These are phyloP conservation scores for Aspergillus sp. DNA, from an alignment of 2,329 filamentous ascomycete species.

Conservation along the genomic window DNA sequence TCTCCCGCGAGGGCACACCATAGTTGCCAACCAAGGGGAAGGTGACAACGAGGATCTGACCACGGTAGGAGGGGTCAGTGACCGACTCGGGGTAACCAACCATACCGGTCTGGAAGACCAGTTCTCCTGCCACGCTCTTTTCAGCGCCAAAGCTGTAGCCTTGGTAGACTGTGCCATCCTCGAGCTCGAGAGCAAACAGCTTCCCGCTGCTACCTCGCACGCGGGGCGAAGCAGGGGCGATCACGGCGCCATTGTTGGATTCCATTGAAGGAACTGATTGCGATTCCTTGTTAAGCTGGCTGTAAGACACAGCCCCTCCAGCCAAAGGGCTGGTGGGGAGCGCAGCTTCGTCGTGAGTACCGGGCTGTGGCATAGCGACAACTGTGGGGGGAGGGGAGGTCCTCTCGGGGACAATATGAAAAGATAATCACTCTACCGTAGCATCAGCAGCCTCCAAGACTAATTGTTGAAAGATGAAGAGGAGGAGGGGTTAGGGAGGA, in stretches of 20 bases:
- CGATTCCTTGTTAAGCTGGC: conserved; percentile 26
- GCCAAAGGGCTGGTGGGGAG: conserved; percentile 35
- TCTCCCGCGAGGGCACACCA: conserved; percentile 83
- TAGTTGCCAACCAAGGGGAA: conserved; percentile 97
- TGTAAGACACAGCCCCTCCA: conserved; percentile 37
- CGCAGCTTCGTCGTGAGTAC: conserved; percentile 22
- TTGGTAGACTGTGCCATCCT: conserved; percentile 86
- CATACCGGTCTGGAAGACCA: conserved; percentile 99
- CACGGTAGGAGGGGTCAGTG: conserved; percentile 81
- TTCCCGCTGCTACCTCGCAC: conserved; percentile 50
- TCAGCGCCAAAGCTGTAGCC: conserved; percentile 95
- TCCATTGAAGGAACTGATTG: conserved; percentile 26
- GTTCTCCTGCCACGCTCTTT: conserved; percentile 90
- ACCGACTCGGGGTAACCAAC: conserved; percentile 96
- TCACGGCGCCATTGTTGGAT: conserved; percentile 29
- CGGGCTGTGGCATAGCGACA: conserved; percentile 26
- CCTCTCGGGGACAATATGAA: conserved; percentile 34
- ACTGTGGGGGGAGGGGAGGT: conserved; percentile 23
- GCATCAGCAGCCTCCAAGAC: conserved; percentile 32
- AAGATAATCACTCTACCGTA: conserved; percentile 31
- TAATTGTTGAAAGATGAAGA: conserved; percentile 4
- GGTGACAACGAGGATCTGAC: conserved; percentile 94
- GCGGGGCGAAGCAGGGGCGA: conserved; percentile 58
- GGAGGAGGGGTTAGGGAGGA: conserved; percentile 1
- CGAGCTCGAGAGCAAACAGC: conserved; percentile 81